phyloP scores from a whole-genome alignment of 2,329 filamentous ascomycete species.

The Pezicula rhizophila region DNA sequence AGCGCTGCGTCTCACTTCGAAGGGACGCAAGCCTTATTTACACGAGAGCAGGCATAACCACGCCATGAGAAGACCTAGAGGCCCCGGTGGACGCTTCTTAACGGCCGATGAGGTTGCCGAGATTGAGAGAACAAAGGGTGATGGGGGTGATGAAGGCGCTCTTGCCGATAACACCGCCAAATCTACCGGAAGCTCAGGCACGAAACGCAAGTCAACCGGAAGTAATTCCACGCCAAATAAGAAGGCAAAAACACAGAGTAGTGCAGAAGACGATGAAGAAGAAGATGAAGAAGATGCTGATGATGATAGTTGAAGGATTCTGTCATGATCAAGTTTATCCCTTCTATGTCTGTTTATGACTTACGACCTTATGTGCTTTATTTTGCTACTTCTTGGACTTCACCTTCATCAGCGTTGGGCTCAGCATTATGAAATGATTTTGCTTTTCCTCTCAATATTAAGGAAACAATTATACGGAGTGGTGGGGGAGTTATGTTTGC shows the following conservation, averaged over 20 bases:
- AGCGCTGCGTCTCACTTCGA: conserved; percentile 82
- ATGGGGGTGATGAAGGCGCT: conserved; percentile 31
- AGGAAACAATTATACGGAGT: conserved; percentile 10
- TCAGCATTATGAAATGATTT: conserved; percentile 1
- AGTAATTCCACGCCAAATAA: conserved; percentile 45
- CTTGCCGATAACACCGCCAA: conserved; percentile 26
- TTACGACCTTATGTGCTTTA: conserved; percentile 22
- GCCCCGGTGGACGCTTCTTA: conserved; percentile 89
- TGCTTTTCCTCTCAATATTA: conserved; percentile 6
- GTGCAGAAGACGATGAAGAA: conserved; percentile 32
- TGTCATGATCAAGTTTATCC: background rate
- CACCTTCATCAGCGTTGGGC: conserved; percentile 15
- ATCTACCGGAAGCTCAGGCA: conserved; percentile 32
- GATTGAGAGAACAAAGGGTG: conserved; percentile 62
- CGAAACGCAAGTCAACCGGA: conserved; percentile 56
- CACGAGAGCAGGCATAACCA: conserved; percentile 98
- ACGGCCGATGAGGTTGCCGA: conserved; percentile 93
- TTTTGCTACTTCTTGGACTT: conserved; percentile 10
- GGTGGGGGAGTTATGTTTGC: conserved; percentile 11
- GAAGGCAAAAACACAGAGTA: conserved; percentile 37
- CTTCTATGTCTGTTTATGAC: background rate
- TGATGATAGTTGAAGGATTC: conserved; percentile 18
- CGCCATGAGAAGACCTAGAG: conserved; percentile 90
- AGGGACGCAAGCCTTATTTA: conserved; percentile 92
- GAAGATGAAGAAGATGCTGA: conserved; percentile 29